These are phyloP conservation scores for Fomitopsis palustris DNA, from an alignment of 1,284 basidiomycete species.

Conservation along the genomic window DNA sequence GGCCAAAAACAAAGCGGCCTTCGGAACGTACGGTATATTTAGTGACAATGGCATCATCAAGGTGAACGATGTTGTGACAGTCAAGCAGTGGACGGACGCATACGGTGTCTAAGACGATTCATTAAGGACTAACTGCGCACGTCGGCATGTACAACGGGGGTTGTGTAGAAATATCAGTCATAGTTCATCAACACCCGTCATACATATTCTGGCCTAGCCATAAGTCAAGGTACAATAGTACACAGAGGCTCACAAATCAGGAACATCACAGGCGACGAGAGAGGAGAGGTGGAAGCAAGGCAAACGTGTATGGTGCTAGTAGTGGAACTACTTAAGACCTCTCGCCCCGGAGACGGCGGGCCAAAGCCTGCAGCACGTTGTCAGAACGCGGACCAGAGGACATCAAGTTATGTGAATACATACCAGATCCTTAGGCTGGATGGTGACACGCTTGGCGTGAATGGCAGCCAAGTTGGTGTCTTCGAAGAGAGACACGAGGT, in stretches of 20 bases:
- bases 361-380: slow-evolving; percentile 51
- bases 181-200: not conserved
- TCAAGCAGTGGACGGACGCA: slow-evolving; percentile 37
- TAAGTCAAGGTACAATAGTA: not conserved
- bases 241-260: not conserved
- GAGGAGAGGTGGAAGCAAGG: not conserved
- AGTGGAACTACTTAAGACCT: slow-evolving; percentile 54
- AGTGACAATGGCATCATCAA: slow-evolving; percentile 43
- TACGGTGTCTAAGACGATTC: slow-evolving; percentile 4
- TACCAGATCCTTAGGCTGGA: slow-evolving; percentile 80
- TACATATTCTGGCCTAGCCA: not conserved
- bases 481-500: slow-evolving; percentile 94
- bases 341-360: slow-evolving; percentile 87
- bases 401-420: slow-evolving; percentile 6
- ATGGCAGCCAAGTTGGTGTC: slow-evolving; percentile 92
- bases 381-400: not conserved
- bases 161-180: not conserved
- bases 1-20: slow-evolving; percentile 48
- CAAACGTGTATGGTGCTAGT: not conserved
- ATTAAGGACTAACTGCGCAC: not conserved
- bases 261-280: not conserved
- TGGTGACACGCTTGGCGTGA: slow-evolving; percentile 91
- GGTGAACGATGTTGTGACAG: slow-evolving; percentile 56
- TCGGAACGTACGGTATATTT: slow-evolving; percentile 60
- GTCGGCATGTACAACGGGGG: not conserved